Conservation (phyloP, 192 early-diverging fungal genomes). For the Backusella morwellensis region DNA sequence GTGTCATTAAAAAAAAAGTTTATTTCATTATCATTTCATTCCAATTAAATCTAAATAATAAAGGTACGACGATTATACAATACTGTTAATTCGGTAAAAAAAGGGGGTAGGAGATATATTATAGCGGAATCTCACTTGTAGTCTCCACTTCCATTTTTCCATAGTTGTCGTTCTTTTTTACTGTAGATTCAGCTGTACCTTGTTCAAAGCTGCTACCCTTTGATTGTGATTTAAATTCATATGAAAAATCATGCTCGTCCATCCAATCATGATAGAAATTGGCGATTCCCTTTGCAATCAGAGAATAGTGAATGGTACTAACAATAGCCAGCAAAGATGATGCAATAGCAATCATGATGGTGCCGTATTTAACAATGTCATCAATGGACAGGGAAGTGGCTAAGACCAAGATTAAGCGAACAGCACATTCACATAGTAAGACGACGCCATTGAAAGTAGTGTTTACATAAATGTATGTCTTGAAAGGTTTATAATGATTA, state of each 20-base stretch:
- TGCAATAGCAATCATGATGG: neutral
- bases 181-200: neutral
- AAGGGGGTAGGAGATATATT: no score
- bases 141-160: neutral
- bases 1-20: neutral
- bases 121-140: neutral
- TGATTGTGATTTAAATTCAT: neutral
- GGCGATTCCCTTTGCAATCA: neutral
- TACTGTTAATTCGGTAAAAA: neutral
- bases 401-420: neutral
- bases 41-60: no score
- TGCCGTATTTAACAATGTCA: neutral
- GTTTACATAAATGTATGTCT: neutral
- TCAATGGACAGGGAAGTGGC: neutral
- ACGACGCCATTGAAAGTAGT: neutral
- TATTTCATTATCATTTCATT: no score
- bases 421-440: neutral
- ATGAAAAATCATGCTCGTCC: neutral
- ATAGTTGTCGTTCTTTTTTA: neutral
- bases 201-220: no score
- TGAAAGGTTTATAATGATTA: neutral
- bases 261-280: slow-evolving; percentile 1
- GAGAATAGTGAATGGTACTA: neutral
- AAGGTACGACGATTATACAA: neutral
- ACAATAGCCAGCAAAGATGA: neutral